Conservation (phyloP, 78 protist genomes). For the Tieghemostelium lacteum region DNA sequence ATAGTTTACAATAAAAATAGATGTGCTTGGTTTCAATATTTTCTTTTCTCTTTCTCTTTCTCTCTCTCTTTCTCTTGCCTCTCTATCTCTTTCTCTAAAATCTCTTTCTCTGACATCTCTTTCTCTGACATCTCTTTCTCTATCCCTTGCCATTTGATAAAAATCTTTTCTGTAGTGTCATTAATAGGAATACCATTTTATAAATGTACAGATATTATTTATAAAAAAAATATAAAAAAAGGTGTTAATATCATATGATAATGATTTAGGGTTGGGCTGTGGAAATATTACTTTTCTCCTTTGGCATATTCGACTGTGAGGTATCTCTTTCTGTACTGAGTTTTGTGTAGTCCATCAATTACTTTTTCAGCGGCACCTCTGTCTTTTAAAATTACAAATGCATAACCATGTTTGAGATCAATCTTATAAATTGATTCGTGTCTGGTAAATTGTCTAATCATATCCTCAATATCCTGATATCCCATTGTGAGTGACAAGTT, state of each 20-base stretch:
- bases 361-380: neutral
- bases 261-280: neutral
- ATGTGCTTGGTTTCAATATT: slow-evolving; percentile 21
- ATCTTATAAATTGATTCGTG: slow-evolving; percentile 3
- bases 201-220: neutral
- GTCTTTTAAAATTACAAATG: slow-evolving; percentile 19
- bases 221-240: neutral
- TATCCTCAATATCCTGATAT: slow-evolving; percentile 12
- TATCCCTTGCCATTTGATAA: neutral
- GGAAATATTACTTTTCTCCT: slow-evolving; percentile 29
- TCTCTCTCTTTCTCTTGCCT: neutral
- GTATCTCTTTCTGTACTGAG: neutral
- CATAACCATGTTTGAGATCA: slow-evolving; percentile 53
- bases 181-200: no score
- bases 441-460: neutral
- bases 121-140: neutral
- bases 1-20: slow-evolving; percentile 53
- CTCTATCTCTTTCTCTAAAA: neutral
- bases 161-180: no score
- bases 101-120: neutral
- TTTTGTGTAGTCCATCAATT: slow-evolving; percentile 12
- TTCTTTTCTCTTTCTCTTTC: neutral
- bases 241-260: no score
- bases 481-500: slow-evolving; percentile 20
- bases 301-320: slow-evolving; percentile 32